Percentiles rank a stretch among this genome's conserved stretches.
Conservation (phyloP, 192 early-diverging fungal species). For the Entomortierella lignicola region DNA sequence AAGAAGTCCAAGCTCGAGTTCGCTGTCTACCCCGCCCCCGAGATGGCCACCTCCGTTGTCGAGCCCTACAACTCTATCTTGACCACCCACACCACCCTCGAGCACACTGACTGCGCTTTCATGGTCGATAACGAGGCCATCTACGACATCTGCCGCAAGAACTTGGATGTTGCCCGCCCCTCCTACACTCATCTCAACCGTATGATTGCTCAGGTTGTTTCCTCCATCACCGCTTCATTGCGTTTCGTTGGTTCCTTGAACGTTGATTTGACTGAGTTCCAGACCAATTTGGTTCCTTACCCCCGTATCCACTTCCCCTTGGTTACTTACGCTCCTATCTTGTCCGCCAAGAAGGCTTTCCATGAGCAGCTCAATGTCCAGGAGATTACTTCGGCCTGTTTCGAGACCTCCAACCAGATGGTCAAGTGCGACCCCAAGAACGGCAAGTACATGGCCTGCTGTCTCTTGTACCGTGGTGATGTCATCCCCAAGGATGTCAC, state of each 20-base stretch:
- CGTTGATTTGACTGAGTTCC: conserved; percentile 99
- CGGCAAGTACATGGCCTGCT: conserved; percentile 99
- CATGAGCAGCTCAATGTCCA: conserved; percentile 95
- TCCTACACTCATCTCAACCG: conserved; percentile 98
- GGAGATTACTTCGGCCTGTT: conserved; percentile 96
- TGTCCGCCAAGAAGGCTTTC: conserved; percentile 94
- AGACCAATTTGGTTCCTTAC: conserved; percentile 99
- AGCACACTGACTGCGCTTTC: conserved; percentile 99
- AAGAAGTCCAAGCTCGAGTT: conserved; percentile 99
- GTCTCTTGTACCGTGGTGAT: conserved; percentile 98
- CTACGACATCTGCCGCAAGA: conserved; percentile 99
- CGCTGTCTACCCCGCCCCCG: conserved; percentile 98
- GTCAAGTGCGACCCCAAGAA: conserved; percentile 98
- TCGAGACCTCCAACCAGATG: conserved; percentile 99
- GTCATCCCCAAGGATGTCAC: conserved; percentile 99
- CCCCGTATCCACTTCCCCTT: conserved; percentile 99
- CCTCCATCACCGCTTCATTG: conserved; percentile 98
- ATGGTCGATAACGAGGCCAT: conserved; percentile 99
- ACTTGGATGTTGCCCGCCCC: conserved; percentile 97
- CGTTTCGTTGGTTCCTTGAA: conserved; percentile 99
- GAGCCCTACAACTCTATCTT: conserved; percentile 99
- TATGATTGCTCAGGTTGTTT: conserved; percentile 98
- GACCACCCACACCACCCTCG: conserved; percentile 99
- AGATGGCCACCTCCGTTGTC: conserved; percentile 96
- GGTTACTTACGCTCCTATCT: conserved; percentile 97